Evolutionary conservation across 2,329 filamentous ascomycete species (phyloP).

Genomic region (Thelonectria blattea): DNA sequence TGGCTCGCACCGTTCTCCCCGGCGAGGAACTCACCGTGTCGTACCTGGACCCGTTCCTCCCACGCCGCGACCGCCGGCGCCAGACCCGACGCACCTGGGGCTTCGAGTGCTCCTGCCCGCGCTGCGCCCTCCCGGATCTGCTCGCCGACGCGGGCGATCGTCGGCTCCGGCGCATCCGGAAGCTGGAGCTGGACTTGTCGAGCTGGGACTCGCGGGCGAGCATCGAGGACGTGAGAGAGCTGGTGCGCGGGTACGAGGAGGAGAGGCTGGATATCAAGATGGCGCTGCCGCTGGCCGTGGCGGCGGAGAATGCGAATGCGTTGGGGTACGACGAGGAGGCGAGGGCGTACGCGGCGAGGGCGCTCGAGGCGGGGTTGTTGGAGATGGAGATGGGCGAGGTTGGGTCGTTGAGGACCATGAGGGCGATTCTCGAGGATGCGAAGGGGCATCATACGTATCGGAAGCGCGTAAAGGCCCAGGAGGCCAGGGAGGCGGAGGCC

Average conservation of each 20-base stretch:
- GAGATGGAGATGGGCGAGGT: neutral
- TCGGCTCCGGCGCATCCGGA: neutral
- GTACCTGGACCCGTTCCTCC: constrained; percentile 3
- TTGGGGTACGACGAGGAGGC: constrained; percentile 4
- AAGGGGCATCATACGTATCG: constrained; percentile 4
- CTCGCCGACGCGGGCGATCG: neutral
- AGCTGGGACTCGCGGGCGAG: neutral
- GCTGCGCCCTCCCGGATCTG: neutral
- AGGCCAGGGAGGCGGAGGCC: too few relatives aligned
- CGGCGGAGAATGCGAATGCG: constrained; percentile 2
- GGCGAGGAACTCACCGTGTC: constrained; percentile 15
- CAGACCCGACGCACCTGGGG: neutral
- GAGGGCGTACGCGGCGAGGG: neutral
- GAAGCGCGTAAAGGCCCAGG: neutral
- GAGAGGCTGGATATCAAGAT: constrained; percentile 8
- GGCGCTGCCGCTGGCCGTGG: neutral
- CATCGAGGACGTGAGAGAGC: constrained; percentile 2
- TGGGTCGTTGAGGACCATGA: neutral
- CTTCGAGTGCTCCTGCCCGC: constrained; percentile 6
- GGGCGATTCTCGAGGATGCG: neutral
- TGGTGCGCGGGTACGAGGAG: neutral
- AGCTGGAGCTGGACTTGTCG: neutral
- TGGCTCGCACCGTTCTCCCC: neutral
- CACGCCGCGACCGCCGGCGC: neutral
- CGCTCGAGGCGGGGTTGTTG: constrained; percentile 1